Percentiles rank a stretch among this genome's conserved stretches.
Evolutionary conservation across 2,329 filamentous ascomycete species (phyloP).

Genomic region (Alternaria longipes): DNA sequence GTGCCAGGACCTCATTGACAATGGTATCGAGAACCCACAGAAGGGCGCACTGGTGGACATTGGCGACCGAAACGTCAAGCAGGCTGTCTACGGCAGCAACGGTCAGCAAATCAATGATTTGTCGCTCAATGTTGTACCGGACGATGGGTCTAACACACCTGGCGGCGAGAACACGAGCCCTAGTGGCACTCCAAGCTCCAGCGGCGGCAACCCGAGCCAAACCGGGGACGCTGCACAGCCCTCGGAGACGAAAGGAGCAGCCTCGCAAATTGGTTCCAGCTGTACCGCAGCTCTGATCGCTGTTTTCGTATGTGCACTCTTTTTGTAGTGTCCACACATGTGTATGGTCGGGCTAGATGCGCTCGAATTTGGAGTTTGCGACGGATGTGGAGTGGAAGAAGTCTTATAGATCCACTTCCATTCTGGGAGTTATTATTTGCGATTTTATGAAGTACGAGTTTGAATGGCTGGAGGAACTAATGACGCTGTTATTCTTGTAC

Average conservation of each 20-base stretch:
- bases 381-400: not conserved
- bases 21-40: conserved; percentile 73
- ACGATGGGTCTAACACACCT: conserved; percentile 65
- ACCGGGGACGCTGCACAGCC: conserved; percentile 27
- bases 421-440: not conserved
- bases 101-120: conserved; percentile 70
- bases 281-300: conserved; percentile 5
- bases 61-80: conserved; percentile 63
- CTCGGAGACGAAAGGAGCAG: conserved; percentile 28
- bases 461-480: not conserved
- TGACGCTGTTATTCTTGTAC: conserved; percentile 19
- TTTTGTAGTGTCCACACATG: not conserved
- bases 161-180: conserved; percentile 50
- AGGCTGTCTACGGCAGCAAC: conserved; percentile 65
- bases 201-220: conserved; percentile 7
- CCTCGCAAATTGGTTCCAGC: conserved; percentile 3
- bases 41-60: conserved; percentile 66
- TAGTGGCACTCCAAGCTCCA: conserved; percentile 6
- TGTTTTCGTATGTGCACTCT: conserved; percentile 10
- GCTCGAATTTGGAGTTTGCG: not conserved
- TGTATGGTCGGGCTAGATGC: not conserved
- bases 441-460: not conserved
- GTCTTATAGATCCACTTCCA: not conserved
- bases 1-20: conserved; percentile 77
- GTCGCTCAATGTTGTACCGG: conserved; percentile 63